Evolutionary conservation across 805 yeast genomes (phyloP).

Genomic region (Metschnikowia arizonensis): DNA sequence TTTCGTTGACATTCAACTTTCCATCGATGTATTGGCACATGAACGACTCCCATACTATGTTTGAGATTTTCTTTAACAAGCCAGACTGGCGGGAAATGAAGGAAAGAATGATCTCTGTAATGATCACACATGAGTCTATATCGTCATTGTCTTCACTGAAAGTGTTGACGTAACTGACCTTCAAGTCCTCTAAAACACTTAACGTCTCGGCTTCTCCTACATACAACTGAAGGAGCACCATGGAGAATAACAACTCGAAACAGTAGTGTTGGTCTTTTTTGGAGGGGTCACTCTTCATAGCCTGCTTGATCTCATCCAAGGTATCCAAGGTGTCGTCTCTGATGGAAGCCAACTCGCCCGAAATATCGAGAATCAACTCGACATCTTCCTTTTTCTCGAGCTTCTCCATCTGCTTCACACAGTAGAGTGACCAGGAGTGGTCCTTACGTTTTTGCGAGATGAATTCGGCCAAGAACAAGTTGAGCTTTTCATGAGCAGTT

Average conservation of each 20-base stretch:
- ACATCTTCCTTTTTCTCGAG: slow-evolving; percentile 22
- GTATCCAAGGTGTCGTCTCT: slow-evolving; percentile 47
- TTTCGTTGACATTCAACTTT: slow-evolving; percentile 24
- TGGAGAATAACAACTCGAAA: slow-evolving; percentile 72
- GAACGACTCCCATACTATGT: slow-evolving; percentile 39
- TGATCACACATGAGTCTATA: slow-evolving; percentile 28
- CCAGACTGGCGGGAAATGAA: slow-evolving; percentile 41
- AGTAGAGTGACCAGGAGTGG: slow-evolving; percentile 58
- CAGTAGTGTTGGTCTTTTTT: slow-evolving; percentile 47
- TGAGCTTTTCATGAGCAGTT: slow-evolving; percentile 58
- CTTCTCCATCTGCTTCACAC: slow-evolving; percentile 37
- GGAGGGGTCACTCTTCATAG: slow-evolving; percentile 19
- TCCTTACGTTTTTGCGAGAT: slow-evolving; percentile 44
- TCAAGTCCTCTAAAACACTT: slow-evolving; percentile 67
- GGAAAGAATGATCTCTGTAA: slow-evolving; percentile 42
- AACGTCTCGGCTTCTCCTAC: slow-evolving; percentile 76
- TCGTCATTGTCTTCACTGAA: slow-evolving; percentile 30
- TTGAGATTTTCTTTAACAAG: slow-evolving; percentile 35
- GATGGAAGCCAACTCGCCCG: slow-evolving; percentile 51
- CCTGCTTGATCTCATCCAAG: slow-evolving; percentile 31
- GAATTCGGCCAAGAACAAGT: slow-evolving; percentile 61
- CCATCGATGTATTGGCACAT: slow-evolving; percentile 32
- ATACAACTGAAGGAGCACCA: slow-evolving; percentile 72
- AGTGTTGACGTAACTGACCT: slow-evolving; percentile 50
- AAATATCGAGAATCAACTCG: slow-evolving; percentile 40